A percentile compares a stretch with the other conserved stretches of the same genome.
phyloP scores from a whole-genome alignment of 1,139 yeast genomes.

The Diutina ranongensis region DNA sequence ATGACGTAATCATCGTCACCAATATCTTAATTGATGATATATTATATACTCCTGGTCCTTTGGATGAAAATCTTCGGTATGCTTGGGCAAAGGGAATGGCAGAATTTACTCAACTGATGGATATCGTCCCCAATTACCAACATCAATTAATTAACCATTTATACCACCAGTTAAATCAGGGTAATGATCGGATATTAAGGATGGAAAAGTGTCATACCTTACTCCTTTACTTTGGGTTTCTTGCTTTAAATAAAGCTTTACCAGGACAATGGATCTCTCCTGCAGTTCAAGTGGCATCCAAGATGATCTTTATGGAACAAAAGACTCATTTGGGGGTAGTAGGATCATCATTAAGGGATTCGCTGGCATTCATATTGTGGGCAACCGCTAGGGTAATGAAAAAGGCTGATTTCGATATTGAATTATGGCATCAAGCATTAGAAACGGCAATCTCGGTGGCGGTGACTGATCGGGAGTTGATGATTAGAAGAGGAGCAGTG shows the following conservation, averaged over 20 bases:
- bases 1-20: no score
- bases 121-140: neutral
- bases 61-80: constrained; percentile 1
- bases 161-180: neutral
- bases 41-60: neutral
- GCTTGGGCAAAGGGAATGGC: neutral
- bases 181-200: neutral
- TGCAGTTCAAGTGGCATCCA: neutral
- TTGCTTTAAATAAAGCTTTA: neutral
- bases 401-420: neutral
- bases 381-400: neutral
- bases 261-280: neutral
- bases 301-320: neutral
- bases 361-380: neutral
- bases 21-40: neutral
- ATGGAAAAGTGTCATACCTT: neutral
- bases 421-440: neutral
- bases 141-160: neutral
- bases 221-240: neutral
- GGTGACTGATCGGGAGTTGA: neutral
- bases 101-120: neutral
- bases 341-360: neutral
- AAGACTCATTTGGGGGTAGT: neutral
- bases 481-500: neutral
- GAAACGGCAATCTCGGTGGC: neutral